Percentiles rank a stretch among this genome's conserved stretches.
These are phyloP conservation scores for Cetraspora pellucida DNA, from an alignment of 192 early-diverging fungal genomes.

Conservation along the genomic window DNA sequence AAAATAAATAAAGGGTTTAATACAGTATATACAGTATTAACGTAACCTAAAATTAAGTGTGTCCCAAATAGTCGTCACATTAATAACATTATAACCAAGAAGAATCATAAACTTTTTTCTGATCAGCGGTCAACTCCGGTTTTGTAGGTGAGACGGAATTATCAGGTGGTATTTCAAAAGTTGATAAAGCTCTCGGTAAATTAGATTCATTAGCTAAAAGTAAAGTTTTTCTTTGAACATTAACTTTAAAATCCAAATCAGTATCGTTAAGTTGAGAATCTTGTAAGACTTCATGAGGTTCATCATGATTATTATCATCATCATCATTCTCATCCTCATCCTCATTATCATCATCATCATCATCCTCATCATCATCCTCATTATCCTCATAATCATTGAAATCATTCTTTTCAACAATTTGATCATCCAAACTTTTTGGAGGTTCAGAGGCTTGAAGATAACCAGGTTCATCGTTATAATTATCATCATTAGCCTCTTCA, in stretches of 20 bases:
- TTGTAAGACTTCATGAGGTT: no score
- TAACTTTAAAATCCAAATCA: constrained; percentile 23
- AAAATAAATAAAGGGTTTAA: no score
- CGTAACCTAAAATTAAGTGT: no score
- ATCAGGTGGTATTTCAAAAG: neutral
- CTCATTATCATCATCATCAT: no score
- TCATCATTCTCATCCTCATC: no score
- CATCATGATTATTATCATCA: no score
- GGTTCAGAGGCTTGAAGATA: neutral
- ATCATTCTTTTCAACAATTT: neutral
- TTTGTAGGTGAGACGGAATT: neutral
- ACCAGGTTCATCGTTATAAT: neutral
- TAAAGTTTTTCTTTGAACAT: neutral
- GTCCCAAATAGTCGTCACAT: no score
- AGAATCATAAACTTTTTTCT: neutral
- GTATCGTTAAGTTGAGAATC: neutral
- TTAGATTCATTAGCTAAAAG: neutral
- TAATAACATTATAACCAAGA: constrained; percentile 10
- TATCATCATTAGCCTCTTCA: neutral
- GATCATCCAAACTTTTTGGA: neutral
- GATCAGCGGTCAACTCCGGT: neutral
- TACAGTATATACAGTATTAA: no score
- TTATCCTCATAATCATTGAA: no score
- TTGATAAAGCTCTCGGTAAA: neutral
- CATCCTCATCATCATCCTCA: no score